Evolutionary conservation across 768 basidiomycete species (phyloP).

Genomic region (Auriscalpium vulgare): DNA sequence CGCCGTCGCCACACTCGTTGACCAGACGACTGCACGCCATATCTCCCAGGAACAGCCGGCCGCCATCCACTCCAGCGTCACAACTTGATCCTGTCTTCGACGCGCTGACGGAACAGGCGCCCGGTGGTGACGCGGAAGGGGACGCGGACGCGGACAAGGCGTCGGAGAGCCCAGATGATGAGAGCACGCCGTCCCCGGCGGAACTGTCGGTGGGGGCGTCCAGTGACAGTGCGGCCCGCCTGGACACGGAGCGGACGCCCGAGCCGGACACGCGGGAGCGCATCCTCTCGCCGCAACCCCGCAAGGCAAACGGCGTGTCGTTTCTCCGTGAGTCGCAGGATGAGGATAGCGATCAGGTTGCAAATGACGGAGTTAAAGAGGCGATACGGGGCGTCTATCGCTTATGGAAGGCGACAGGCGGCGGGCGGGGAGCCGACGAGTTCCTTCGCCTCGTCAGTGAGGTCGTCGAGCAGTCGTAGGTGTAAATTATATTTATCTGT

Average conservation of each 20-base stretch:
- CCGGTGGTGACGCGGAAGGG: not conserved
- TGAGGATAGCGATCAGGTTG: not conserved
- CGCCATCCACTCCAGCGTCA: not conserved
- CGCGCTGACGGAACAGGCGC: not conserved
- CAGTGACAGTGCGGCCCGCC: not conserved
- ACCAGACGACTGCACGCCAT: slow-evolving; percentile 20
- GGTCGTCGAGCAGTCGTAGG: not conserved
- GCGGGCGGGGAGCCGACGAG: not conserved
- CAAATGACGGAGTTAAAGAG: not conserved
- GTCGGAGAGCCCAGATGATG: not conserved
- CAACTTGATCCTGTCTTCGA: not conserved
- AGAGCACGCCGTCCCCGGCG: not conserved
- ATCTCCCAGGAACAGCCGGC: slow-evolving; percentile 16
- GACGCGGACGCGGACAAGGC: not conserved
- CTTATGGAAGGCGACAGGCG: slow-evolving; percentile 2
- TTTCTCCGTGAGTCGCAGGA: not conserved
- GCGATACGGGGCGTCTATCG: slow-evolving; percentile 5
- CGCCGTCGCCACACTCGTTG: slow-evolving; percentile 23
- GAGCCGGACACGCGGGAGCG: not conserved
- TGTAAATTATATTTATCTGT: not conserved
- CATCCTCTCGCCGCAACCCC: not conserved
- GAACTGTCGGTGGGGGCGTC: not conserved
- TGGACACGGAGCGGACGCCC: not conserved
- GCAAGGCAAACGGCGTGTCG: not conserved
- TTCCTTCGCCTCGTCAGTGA: not conserved